Base-by-base conservation (phyloP, 768 basidiomycete genomes). In the Tricholoma saponaceum region DNA sequence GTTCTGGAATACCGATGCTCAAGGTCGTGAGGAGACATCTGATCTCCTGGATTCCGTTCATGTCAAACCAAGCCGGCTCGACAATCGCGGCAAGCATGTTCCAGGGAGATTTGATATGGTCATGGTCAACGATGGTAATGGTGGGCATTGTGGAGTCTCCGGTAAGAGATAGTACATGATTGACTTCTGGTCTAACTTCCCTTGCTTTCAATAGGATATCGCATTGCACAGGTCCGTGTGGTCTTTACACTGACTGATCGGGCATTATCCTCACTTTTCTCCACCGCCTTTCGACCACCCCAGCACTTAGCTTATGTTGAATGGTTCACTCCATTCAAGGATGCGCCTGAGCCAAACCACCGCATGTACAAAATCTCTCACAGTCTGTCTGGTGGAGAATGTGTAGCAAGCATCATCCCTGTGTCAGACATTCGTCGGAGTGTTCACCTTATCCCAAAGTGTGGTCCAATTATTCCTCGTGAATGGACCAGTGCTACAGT, bases 11-110 rank as follows among this genome's bases (percentile, higher is more conserved):
- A 30, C 49, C 1, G 70, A 74, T 41, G 44, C 63, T 47, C 49
- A 49, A 37, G 55, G 55, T 33, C 44, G 43, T 43, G 30, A 56
- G 22, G 22, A 43, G 43, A 37, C 54, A 3, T 58, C 58, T 35
- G 52, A 59, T 16, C 62, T 62, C 16, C 52, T 67, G 7, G 70
- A 74, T 59, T 59, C 70, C 3, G 59, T 73, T 4, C 74, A 78
- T 56, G 64, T 62, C 10, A 37, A 69, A 33, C 72, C 73, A 2
- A 26, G 28, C 0, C 49, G 60, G 3, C 28, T n/a, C 0, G 50
- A 64, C 51, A 57, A 54, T 23, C 44, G 56, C 10, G 62, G 67
- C 1, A 58, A 60, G 0, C 4, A 25, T 4, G 50, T 71, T 5
- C 69, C 65, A 5, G 52, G 47, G 6, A 60, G 67, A 1, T 74